Evolutionary conservation across 2,329 filamentous ascomycete genomes (phyloP).

Genomic region (Colletotrichum eleusines): DNA sequence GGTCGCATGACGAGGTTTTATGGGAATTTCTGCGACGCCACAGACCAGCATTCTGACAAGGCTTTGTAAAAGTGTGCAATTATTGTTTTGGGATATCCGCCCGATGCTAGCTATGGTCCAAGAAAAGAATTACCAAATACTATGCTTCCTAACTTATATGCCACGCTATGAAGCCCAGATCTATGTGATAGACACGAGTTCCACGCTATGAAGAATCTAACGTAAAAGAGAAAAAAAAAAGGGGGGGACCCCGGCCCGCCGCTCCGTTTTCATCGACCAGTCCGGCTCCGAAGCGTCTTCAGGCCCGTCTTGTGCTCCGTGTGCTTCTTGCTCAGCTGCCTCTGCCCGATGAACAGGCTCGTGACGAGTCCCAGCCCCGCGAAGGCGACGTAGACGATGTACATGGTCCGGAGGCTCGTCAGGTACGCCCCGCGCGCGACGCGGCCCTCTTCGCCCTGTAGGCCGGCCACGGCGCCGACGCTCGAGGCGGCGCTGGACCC

Average conservation of each 20-base stretch:
- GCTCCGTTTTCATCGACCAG: conserved; percentile 10
- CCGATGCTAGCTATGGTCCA: conserved; percentile 18
- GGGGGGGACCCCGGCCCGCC: not conserved
- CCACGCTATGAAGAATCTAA: no score
- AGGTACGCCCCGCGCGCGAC: conserved; percentile 62
- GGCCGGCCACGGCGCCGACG: conserved; percentile 65
- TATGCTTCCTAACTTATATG: not conserved
- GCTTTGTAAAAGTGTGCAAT: not conserved
- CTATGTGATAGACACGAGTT: not conserved
- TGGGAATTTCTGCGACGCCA: no score
- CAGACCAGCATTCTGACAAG: not conserved
- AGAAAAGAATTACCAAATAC: not conserved
- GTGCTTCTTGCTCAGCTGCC: conserved; percentile 66
- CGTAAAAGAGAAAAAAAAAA: no score
- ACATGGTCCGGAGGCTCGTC: conserved; percentile 66
- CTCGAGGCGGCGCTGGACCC: conserved; percentile 73
- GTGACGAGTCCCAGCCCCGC: conserved; percentile 60
- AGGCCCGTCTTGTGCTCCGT: conserved; percentile 70
- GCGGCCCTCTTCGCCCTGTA: conserved; percentile 60
- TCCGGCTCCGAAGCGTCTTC: conserved; percentile 51
- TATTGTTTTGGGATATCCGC: conserved; percentile 28
- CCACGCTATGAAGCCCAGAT: conserved; percentile 4
- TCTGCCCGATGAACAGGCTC: conserved; percentile 62
- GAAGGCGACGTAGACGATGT: conserved; percentile 66
- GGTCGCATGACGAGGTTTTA: not conserved